phyloP scores from a whole-genome alignment of 345 rosid genomes.

The Aethionema arabicum region DNA sequence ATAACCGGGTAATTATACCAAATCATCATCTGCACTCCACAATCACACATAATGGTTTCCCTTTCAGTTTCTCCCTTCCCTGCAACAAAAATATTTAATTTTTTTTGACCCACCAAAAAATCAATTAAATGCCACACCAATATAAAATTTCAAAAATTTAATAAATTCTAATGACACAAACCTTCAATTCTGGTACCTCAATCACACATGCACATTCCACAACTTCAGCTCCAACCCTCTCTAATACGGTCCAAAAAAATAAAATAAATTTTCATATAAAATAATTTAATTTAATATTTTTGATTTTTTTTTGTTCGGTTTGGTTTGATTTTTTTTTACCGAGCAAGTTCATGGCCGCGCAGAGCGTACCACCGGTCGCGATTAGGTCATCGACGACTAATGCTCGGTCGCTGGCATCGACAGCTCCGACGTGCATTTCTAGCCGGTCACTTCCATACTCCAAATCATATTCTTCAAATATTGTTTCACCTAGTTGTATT shows the following conservation, averaged over 20 bases:
- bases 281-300: neutral
- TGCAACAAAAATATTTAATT: slow-evolving; percentile 31
- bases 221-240: slow-evolving; percentile 87
- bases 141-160: slow-evolving; percentile 32
- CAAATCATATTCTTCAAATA: slow-evolving; percentile 76
- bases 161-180: slow-evolving; percentile 35
- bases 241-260: slow-evolving; percentile 37
- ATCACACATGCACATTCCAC: slow-evolving; percentile 89
- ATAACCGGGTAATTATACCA: slow-evolving; percentile 12
- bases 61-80: slow-evolving; percentile 67
- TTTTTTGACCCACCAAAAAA: slow-evolving; percentile 16
- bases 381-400: slow-evolving; percentile 87
- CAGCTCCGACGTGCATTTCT: slow-evolving; percentile 94
- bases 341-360: slow-evolving; percentile 89
- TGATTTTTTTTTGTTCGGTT: neutral
- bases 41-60: slow-evolving; percentile 68
- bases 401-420: slow-evolving; percentile 68
- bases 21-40: slow-evolving; percentile 60
- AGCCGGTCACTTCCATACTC: slow-evolving; percentile 92
- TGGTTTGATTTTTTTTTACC: slow-evolving; percentile 46
- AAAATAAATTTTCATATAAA: slow-evolving; percentile 1
- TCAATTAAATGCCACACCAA: slow-evolving; percentile 32
- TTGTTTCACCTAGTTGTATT: slow-evolving; percentile 62
- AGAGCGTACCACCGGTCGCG: slow-evolving; percentile 95
- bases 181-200: slow-evolving; percentile 82